Evolutionary conservation across 2,329 filamentous ascomycete species (phyloP), one percentile per base, ranked within the genome.

Genomic region (Aureobasidium pullulans): DNA sequence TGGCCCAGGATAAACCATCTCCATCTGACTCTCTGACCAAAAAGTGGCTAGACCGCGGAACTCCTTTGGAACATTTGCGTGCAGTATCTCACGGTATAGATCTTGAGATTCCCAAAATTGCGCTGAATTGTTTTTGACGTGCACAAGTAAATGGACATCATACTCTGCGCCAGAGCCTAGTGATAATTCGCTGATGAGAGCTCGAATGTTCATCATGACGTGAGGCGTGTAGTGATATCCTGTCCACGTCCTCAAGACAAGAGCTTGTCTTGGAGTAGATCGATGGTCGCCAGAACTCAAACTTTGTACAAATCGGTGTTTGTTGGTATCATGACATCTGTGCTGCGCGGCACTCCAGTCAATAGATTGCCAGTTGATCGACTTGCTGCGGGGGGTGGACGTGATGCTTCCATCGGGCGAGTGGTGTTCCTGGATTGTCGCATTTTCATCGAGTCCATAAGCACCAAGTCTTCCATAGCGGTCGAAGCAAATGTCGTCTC

Each of bases 11-110:
- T 97, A 99, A 66, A 96, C 81, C 59, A 91, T 83, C 56, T 87
- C 80, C 92, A 97, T 97, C 73, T 96, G 91, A 29, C 88, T 87
- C 72, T 96, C 90, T 0, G 90, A 94, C 94, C 94, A 99, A 5
- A 97, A 80, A 0, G 89, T 96, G 19, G 89, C 88, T 69, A 99
- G 85, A 46, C 89, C 89, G 64, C 83, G 86, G 75, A 99, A 96
- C 69, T 99, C 94, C 64, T 84, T 80, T 0, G 94, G 89, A 8
- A 93, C 81, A 23, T 82, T 81, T 49, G 87, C 84, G 52, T 83
- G 77, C 69, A 88, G 87, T 59, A 80, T 87, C 68, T 79, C 80
- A 69, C 81, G 78, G 76, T 86, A 96, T 53, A 79, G 79, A 47
- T 84, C 82, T 53, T 84, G 77, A 64, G 90, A 86, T 1, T 88